phyloP scores from a whole-genome alignment of 192 early-diverging fungal species.

The Linnemannia hyalina region DNA sequence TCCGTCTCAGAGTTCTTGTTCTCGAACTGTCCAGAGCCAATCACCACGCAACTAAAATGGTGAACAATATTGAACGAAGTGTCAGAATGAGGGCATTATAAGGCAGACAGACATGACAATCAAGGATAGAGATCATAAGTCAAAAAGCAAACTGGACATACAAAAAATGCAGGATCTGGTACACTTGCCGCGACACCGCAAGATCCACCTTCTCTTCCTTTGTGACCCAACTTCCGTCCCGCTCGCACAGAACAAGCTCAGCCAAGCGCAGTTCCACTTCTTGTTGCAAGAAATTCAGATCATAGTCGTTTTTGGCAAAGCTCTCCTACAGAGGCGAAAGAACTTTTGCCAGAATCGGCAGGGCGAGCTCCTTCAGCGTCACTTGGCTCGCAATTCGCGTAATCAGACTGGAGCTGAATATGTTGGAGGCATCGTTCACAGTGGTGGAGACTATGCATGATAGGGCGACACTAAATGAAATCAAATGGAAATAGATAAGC shows the following conservation, averaged over 20 bases:
- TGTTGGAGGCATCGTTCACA: slow-evolving; percentile 13
- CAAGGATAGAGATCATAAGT: neutral
- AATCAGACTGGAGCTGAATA: slow-evolving; percentile 10
- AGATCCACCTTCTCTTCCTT: slow-evolving; percentile 12
- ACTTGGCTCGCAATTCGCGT: slow-evolving; percentile 15
- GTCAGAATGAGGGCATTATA: neutral
- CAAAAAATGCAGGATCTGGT: slow-evolving; percentile 12
- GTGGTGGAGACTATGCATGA: slow-evolving; percentile 10
- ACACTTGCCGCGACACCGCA: slow-evolving; percentile 5
- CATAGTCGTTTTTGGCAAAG: slow-evolving; percentile 14
- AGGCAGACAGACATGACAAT: neutral
- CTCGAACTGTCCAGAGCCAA: slow-evolving; percentile 11
- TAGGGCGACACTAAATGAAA: slow-evolving; percentile 13
- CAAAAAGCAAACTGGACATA: neutral
- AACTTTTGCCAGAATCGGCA: slow-evolving; percentile 14
- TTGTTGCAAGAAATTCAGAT: slow-evolving; percentile 14
- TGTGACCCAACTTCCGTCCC: slow-evolving; percentile 1
- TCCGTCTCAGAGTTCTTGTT: slow-evolving; percentile 10
- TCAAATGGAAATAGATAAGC: slow-evolving; percentile 6
- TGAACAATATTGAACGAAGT: neutral
- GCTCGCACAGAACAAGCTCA: slow-evolving; percentile 9
- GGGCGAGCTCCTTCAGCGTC: slow-evolving; percentile 1
- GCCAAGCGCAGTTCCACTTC: slow-evolving; percentile 16
- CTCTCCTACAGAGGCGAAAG: slow-evolving; percentile 16
- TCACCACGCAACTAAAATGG: slow-evolving; percentile 14